phyloP scores from a whole-genome alignment of 768 basidiomycete genomes.

The Leucogyrophana mollusca region DNA sequence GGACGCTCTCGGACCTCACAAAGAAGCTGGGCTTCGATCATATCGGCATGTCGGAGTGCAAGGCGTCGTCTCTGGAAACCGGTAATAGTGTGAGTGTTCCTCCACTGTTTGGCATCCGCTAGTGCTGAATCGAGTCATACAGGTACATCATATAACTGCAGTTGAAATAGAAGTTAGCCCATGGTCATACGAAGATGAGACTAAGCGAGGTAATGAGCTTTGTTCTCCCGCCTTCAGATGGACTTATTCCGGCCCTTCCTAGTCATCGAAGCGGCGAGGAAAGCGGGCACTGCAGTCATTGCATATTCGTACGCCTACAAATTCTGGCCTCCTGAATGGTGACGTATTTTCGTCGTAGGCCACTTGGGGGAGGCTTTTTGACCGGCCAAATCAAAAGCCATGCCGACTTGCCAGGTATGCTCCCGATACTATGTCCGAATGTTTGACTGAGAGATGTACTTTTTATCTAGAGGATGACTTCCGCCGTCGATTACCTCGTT shows the following conservation, averaged over 20 bases:
- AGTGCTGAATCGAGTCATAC: too few species aligned
- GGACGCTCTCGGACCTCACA: constrained; percentile 39
- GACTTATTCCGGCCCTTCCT: not conserved
- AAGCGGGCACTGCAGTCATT: constrained; percentile 57
- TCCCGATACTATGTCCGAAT: constrained; percentile 1
- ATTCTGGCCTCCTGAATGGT: constrained; percentile 16
- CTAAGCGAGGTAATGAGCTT: constrained; percentile 36
- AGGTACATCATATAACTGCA: constrained; percentile 55
- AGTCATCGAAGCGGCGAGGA: constrained; percentile 53
- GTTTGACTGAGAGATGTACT: too few species aligned
- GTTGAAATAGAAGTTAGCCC: constrained; percentile 71
- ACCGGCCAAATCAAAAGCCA: constrained; percentile 45
- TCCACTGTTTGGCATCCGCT: too few species aligned
- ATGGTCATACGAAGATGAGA: constrained; percentile 55
- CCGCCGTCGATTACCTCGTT: constrained; percentile 38
- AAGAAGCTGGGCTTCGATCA: constrained; percentile 58
- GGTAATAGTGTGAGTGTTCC: constrained; percentile 27
- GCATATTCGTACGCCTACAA: constrained; percentile 51
- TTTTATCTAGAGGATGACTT: constrained; percentile 41
- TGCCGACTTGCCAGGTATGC: constrained; percentile 32
- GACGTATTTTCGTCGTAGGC: constrained; percentile 31
- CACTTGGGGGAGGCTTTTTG: constrained; percentile 53
- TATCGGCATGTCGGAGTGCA: constrained; percentile 59
- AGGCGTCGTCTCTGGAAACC: constrained; percentile 46
- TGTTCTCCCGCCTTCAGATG: not conserved